Evolutionary conservation across 176 grass and related monocot genomes (phyloP).

Genomic region (Oryza coarctata): DNA sequence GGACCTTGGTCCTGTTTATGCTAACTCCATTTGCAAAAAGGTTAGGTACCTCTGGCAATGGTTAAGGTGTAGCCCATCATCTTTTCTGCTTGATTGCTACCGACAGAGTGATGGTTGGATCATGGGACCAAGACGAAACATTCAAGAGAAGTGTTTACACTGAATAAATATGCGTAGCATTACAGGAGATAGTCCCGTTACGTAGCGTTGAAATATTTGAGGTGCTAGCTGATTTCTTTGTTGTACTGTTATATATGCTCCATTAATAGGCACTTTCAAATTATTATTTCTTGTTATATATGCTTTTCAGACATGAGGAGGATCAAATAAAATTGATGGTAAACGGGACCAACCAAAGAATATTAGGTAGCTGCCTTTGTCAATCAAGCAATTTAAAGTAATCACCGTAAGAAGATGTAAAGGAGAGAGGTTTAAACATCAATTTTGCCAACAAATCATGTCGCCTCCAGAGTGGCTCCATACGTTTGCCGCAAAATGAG

Average conservation of each 20-base stretch:
- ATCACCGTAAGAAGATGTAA: not conserved
- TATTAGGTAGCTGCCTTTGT: not conserved
- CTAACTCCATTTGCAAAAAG: not conserved
- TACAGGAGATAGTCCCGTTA: not conserved
- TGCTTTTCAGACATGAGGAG: not conserved
- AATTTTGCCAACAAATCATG: slow-evolving; percentile 12
- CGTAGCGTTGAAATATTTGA: not conserved
- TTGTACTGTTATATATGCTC: not conserved
- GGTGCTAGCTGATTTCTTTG: not conserved
- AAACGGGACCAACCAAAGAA: not conserved
- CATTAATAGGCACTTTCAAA: not conserved
- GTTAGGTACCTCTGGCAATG: not conserved
- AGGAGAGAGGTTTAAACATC: slow-evolving; percentile 1
- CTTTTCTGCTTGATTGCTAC: not conserved
- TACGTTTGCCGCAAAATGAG: not conserved
- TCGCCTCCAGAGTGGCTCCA: not conserved
- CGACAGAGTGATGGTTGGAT: not conserved
- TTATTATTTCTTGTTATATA: not conserved
- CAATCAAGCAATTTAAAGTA: not conserved
- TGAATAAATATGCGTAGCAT: not conserved
- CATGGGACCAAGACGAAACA: not conserved
- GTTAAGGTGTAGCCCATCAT: not conserved
- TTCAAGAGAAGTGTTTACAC: not conserved
- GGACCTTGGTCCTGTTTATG: not conserved
- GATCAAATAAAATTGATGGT: not conserved